Evolutionary conservation across 768 basidiomycete species (phyloP).

Genomic region (Lepiota brunneoincarnata): DNA sequence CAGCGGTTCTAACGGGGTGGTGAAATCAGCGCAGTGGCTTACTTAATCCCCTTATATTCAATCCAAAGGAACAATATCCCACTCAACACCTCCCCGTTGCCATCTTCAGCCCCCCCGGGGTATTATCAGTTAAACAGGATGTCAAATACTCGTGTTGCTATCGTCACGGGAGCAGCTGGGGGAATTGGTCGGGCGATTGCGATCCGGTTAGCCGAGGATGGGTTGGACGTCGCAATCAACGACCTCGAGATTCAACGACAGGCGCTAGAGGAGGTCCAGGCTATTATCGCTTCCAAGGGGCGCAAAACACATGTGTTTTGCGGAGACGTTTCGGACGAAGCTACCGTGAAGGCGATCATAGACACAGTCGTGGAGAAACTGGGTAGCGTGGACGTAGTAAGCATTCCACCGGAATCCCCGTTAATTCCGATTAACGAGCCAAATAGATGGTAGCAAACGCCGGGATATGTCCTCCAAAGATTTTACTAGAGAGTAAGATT

Average conservation of each 20-base stretch:
- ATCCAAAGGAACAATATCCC: no score
- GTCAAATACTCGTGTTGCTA: constrained; percentile 22
- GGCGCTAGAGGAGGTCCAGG: not conserved
- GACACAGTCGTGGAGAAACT: constrained; percentile 28
- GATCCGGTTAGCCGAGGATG: constrained; percentile 36
- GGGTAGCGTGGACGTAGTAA: constrained; percentile 26
- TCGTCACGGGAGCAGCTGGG: constrained; percentile 39
- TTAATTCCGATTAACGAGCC: not conserved
- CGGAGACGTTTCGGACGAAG: constrained; percentile 34
- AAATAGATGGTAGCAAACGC: constrained; percentile 36
- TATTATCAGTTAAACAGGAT: no score
- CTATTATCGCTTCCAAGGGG: constrained; percentile 12
- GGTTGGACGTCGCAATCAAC: constrained; percentile 37
- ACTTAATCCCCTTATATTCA: no score
- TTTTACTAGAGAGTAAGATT: constrained; percentile 8
- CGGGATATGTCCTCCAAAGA: constrained; percentile 9
- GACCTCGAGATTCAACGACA: constrained; percentile 20
- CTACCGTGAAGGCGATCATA: constrained; percentile 33
- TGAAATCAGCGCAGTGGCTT: no score
- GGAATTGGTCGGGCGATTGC: constrained; percentile 44
- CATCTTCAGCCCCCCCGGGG: no score
- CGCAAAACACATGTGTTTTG: constrained; percentile 18
- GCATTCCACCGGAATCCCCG: constrained; percentile 2
- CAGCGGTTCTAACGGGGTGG: no score
- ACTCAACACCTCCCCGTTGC: no score